Percentiles rank a stretch among this genome's conserved stretches.
Evolutionary conservation across 306 rosid species (phyloP).

Genomic region (Dryas octopetala): DNA sequence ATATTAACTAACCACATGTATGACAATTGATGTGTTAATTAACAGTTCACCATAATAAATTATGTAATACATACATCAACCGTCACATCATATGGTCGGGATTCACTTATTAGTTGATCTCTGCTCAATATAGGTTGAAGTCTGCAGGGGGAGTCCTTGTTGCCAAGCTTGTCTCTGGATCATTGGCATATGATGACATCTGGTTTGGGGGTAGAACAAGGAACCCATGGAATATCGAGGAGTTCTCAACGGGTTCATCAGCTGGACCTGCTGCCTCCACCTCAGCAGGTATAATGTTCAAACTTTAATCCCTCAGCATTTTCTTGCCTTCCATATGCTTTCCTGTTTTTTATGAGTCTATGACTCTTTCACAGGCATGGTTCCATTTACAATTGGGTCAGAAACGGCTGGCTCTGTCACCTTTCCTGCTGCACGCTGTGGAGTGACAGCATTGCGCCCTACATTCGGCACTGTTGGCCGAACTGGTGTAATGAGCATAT

Average conservation of each 20-base stretch:
- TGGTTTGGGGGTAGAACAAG: slow-evolving; percentile 95
- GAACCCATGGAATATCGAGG: slow-evolving; percentile 90
- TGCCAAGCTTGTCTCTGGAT: slow-evolving; percentile 82
- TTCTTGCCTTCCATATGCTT: background rate
- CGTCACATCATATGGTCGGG: too few relatives aligned
- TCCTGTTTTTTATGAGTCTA: background rate
- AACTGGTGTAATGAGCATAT: slow-evolving; percentile 81
- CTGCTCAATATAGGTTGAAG: slow-evolving; percentile 42
- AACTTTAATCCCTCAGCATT: background rate
- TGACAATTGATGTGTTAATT: too few relatives aligned
- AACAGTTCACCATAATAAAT: too few relatives aligned
- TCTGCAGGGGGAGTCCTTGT: slow-evolving; percentile 79
- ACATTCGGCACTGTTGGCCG: slow-evolving; percentile 80
- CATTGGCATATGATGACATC: slow-evolving; percentile 82
- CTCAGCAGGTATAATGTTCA: slow-evolving; percentile 58
- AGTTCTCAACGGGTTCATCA: slow-evolving; percentile 86
- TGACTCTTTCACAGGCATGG: slow-evolving; percentile 51
- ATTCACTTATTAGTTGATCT: background rate
- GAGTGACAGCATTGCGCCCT: slow-evolving; percentile 80
- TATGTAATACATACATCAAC: too few relatives aligned
- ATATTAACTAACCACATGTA: too few relatives aligned
- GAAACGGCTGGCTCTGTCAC: slow-evolving; percentile 86
- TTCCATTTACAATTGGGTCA: slow-evolving; percentile 87
- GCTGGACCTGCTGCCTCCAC: slow-evolving; percentile 86
- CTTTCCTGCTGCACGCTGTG: slow-evolving; percentile 79